These are phyloP conservation scores for Gonapodya prolifera DNA, from an alignment of 192 early-diverging fungal genomes.

Conservation along the genomic window DNA sequence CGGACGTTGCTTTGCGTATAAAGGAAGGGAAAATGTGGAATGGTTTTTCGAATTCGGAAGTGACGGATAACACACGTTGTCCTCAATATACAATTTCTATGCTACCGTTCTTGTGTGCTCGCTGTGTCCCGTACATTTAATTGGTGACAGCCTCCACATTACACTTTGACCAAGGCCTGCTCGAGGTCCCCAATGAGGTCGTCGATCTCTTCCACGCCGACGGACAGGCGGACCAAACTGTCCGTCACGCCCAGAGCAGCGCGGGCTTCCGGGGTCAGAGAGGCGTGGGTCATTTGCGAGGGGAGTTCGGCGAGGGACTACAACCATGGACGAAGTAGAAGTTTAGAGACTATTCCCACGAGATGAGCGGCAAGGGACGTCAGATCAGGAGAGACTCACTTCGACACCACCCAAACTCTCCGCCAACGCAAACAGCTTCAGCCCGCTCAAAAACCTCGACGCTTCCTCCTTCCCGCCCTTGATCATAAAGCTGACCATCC, in stretches of 20 bases:
- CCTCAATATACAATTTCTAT: not conserved
- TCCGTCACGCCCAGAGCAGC: constrained; percentile 79
- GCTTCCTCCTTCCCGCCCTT: constrained; percentile 58
- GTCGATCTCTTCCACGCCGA: constrained; percentile 85
- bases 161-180: constrained; percentile 37
- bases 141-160: not conserved
- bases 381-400: not conserved
- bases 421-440: constrained; percentile 83
- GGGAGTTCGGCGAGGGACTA: constrained; percentile 81
- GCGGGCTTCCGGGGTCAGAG: constrained; percentile 75
- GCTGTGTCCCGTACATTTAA: not conserved
- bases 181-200: constrained; percentile 72
- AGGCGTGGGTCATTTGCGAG: constrained; percentile 90
- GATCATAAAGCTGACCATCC: constrained; percentile 92
- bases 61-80: not conserved
- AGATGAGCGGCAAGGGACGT: not conserved
- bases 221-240: constrained; percentile 77
- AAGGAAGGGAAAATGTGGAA: not conserved
- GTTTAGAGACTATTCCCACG: not conserved
- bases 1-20: not conserved
- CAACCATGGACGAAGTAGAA: not conserved
- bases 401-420: constrained; percentile 95
- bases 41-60: not conserved
- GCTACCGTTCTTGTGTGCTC: not conserved
- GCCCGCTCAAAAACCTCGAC: constrained; percentile 74